These are phyloP conservation scores for Nannochloris sp. DNA, from an alignment of 139 green algal genomes.

Conservation along the genomic window DNA sequence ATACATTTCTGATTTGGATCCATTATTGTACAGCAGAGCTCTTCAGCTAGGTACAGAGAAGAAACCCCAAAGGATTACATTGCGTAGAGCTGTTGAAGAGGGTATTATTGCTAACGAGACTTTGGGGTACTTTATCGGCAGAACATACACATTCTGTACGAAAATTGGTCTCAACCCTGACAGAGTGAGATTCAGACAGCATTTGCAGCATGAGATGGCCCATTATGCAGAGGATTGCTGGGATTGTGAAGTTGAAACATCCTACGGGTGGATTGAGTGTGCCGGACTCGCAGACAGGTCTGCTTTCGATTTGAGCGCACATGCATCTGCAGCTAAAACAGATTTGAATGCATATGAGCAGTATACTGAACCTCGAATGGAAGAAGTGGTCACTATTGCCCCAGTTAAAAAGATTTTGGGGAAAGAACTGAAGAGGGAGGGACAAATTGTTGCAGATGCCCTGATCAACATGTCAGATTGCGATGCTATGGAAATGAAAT, in stretches of 20 bases:
- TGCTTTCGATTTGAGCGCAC: conserved; percentile 86
- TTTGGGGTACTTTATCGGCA: conserved; percentile 97
- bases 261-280: conserved; percentile 98
- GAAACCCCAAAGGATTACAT: conserved; percentile 56
- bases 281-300: conserved; percentile 91
- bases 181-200: conserved; percentile 90
- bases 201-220: conserved; percentile 93
- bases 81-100: conserved; percentile 75
- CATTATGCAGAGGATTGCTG: conserved; percentile 94
- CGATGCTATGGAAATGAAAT: conserved; percentile 36
- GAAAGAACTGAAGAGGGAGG: conserved; percentile 80
- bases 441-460: conserved; percentile 57
- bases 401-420: conserved; percentile 84
- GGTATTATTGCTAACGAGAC: conserved; percentile 97
- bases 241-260: conserved; percentile 93
- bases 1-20: conserved; percentile 59
- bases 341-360: conserved; percentile 77
- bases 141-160: conserved; percentile 90
- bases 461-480: conserved; percentile 43
- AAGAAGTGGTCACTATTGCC: conserved; percentile 58
- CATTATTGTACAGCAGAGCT: conserved; percentile 84
- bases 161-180: conserved; percentile 70
- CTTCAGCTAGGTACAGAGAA: conserved; percentile 86
- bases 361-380: conserved; percentile 68
- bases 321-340: conserved; percentile 62